Conservation (phyloP, 345 rosid species). For the Salix caprea region DNA sequence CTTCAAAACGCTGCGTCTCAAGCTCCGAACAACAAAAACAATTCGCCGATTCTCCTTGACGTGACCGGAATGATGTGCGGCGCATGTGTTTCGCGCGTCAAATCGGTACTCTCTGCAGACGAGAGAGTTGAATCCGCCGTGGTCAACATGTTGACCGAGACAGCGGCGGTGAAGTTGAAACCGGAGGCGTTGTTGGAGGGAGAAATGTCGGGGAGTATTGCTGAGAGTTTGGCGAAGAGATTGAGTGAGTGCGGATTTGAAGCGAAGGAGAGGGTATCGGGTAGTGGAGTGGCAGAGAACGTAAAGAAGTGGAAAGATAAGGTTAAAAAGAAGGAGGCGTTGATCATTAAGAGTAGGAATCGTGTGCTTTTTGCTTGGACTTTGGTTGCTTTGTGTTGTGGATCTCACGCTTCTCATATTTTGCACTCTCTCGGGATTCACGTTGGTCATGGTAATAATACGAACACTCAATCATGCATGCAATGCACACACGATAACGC, state of each 20-base stretch:
- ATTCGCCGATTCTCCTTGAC: conserved; percentile 58
- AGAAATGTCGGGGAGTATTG: conserved; percentile 31
- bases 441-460: conserved; percentile 60
- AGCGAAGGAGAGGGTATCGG: conserved; percentile 69
- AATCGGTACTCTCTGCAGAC: conserved; percentile 62
- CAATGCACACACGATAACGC: not conserved
- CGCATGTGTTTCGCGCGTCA: conserved; percentile 82
- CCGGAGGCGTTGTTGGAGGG: conserved; percentile 27
- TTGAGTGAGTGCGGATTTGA: conserved; percentile 82
- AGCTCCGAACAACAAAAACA: conserved; percentile 7
- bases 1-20: conserved; percentile 19
- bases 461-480: not conserved
- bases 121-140: conserved; percentile 76
- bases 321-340: conserved; percentile 71
- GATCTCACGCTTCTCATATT: conserved; percentile 83
- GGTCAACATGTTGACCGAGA: conserved; percentile 87
- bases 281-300: conserved; percentile 67
- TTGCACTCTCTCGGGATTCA: conserved; percentile 87
- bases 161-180: conserved; percentile 68
- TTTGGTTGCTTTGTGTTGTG: conserved; percentile 89
- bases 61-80: conserved; percentile 96
- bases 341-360: conserved; percentile 67
- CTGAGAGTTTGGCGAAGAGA: conserved; percentile 61
- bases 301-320: conserved; percentile 79
- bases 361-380: conserved; percentile 94